Evolutionary conservation across 202 grass and related monocot species (phyloP).

Genomic region (Setaria viridis): DNA sequence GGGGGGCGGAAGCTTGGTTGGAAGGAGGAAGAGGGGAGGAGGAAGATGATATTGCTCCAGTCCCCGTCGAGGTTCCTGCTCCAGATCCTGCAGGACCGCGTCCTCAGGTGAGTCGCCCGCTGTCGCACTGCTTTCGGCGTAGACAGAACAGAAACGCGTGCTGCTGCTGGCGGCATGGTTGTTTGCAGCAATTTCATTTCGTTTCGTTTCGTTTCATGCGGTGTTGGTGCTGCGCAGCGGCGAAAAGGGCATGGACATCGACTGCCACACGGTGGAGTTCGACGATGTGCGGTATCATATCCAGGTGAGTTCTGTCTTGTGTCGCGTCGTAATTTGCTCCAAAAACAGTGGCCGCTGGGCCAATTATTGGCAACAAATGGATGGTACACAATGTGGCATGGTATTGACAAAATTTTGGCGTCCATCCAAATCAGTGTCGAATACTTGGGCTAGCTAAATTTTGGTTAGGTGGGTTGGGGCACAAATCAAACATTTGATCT

Average conservation of each 20-base stretch:
- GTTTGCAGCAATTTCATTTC: neutral
- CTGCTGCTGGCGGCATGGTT: neutral
- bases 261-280: conserved; percentile 96
- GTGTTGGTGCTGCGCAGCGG: conserved; percentile 51
- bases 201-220: neutral
- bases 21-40: neutral
- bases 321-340: neutral
- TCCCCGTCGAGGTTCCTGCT: conserved; percentile 95
- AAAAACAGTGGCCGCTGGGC: neutral
- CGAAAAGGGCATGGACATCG: conserved; percentile 91
- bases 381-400: conserved; percentile 2
- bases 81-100: conserved; percentile 93
- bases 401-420: neutral
- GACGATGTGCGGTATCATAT: conserved; percentile 97
- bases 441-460: neutral
- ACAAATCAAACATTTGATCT: neutral
- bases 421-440: neutral
- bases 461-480: neutral
- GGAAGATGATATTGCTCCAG: conserved; percentile 92
- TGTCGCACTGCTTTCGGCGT: neutral
- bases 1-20: neutral
- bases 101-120: conserved; percentile 59
- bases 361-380: neutral
- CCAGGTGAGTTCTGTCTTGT: conserved; percentile 55
- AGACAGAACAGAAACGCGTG: neutral